phyloP scores from a whole-genome alignment of 2,329 filamentous ascomycete species.

The Apiospora koreana region DNA sequence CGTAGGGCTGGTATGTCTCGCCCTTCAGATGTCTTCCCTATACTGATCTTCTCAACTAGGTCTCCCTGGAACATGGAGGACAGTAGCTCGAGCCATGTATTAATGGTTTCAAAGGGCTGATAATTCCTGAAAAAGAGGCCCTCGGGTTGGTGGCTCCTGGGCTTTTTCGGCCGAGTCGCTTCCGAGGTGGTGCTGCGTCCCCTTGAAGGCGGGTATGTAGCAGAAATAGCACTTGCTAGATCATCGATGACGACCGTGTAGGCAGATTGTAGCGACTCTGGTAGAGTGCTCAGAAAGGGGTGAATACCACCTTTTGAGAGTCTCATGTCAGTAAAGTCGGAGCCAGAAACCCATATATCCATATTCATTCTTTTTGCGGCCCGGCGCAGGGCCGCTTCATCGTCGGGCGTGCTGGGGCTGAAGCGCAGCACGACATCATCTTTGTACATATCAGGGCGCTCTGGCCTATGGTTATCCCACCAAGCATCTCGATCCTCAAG shows the following conservation, averaged over 20 bases:
- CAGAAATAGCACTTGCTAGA: slow-evolving; percentile 73
- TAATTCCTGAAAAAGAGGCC: slow-evolving; percentile 93
- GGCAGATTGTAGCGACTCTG: slow-evolving; percentile 68
- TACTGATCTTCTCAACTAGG: slow-evolving; percentile 70
- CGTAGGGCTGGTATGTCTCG: slow-evolving; percentile 82
- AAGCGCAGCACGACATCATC: slow-evolving; percentile 89
- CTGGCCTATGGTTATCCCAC: slow-evolving; percentile 27
- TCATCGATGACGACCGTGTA: slow-evolving; percentile 80
- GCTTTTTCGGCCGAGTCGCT: slow-evolving; percentile 21
- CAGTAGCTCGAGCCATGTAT: slow-evolving; percentile 89
- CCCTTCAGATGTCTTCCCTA: slow-evolving; percentile 87
- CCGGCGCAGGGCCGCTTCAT: slow-evolving; percentile 29
- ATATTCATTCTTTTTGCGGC: slow-evolving; percentile 65
- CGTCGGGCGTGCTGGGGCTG: slow-evolving; percentile 59
- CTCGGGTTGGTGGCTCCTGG: slow-evolving; percentile 44
- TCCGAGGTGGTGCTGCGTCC: slow-evolving; percentile 31
- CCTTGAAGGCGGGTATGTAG: slow-evolving; percentile 63
- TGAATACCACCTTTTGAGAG: slow-evolving; percentile 74
- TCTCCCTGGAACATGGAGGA: slow-evolving; percentile 76
- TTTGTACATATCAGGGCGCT: slow-evolving; percentile 55
- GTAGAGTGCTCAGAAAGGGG: slow-evolving; percentile 78
- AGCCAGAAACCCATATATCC: slow-evolving; percentile 86
- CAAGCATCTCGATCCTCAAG: slow-evolving; percentile 17
- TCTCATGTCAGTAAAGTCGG: slow-evolving; percentile 82
- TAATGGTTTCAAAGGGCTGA: slow-evolving; percentile 78